Base-by-base conservation (phyloP, 345 rosid genomes). In the Jatropha curcas region DNA sequence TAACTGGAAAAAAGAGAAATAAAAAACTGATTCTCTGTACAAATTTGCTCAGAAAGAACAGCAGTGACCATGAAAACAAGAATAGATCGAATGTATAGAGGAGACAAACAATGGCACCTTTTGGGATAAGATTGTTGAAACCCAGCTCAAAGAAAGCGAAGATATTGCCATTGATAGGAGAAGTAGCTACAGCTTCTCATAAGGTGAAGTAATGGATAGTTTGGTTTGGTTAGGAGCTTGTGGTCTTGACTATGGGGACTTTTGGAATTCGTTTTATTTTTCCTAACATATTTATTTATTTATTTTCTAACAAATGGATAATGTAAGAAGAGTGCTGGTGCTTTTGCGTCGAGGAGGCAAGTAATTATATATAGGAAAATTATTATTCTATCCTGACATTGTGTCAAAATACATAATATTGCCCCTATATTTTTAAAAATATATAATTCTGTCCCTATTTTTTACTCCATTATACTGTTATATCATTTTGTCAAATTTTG, bases 131-230 rank as follows among this genome's bases (percentile, higher is more conserved):
- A 71, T 57, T 4, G 90, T 69, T 56, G 92, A 85, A 76, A 76
- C 70, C 76, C 83, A 85, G 66, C 75, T 60, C 60, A 86, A 28
- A 55, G 97, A 81, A 65, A 88, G 77, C 30, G 89, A 84, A 75
- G 88, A 83, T 58, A 83, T 71, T 27, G 89, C 86, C 94, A 91
- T 88, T 50, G 31, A 31, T 63, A 20, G 46, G 68, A 72, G 72
- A 64, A 74, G 71, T 67, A 65, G 14, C 52, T 60, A 2, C 4
- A 45, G 65, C 74, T 46, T 71, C 46, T 71, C 59, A 71, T 71
- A 45, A 34, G n/a, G n/a, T n/a, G n/a, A n/a, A n/a, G 27, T 25
- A 34, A 1, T 39, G 17, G 9, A 19, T 51, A 27, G 67, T 7
- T 22, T 31, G 48, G 58, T 48, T 68, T 19, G 69, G 61, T 52